phyloP scores from a whole-genome alignment of 352 stramenopile species.

The Pythium coloratum region DNA sequence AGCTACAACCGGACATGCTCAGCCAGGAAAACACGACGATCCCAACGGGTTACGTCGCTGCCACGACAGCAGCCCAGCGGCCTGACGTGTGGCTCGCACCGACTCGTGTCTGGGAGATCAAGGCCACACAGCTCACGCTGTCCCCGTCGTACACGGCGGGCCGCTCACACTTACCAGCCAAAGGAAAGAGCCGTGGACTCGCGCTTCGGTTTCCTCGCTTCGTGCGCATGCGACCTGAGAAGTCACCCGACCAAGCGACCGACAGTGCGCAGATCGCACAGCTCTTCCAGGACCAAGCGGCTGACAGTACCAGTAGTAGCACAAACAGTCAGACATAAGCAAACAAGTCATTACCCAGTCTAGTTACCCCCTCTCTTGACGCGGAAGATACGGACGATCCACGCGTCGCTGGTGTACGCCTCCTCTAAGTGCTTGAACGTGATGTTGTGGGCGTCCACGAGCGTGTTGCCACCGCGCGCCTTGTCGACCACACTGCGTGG shows the following conservation, averaged over 20 bases:
- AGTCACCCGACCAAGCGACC: slow-evolving; percentile 94
- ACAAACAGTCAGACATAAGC: background rate
- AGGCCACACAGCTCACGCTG: slow-evolving; percentile 97
- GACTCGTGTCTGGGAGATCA: slow-evolving; percentile 98
- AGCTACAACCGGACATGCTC: slow-evolving; percentile 33
- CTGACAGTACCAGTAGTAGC: background rate
- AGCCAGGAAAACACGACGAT: slow-evolving; percentile 1
- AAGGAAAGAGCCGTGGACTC: slow-evolving; percentile 73
- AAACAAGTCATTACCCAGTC: background rate
- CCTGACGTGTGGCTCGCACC: slow-evolving; percentile 95
- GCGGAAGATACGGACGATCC: slow-evolving; percentile 92
- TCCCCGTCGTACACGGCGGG: slow-evolving; percentile 95
- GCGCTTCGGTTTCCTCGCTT: slow-evolving; percentile 99
- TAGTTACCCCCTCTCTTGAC: slow-evolving; percentile 35
- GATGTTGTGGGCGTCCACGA: slow-evolving; percentile 64
- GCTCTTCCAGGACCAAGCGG: slow-evolving; percentile 54
- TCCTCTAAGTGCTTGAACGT: slow-evolving; percentile 87
- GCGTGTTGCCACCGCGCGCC: slow-evolving; percentile 32
- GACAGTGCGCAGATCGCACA: slow-evolving; percentile 91
- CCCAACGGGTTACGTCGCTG: slow-evolving; percentile 16
- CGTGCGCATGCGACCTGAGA: slow-evolving; percentile 95
- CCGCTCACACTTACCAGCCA: slow-evolving; percentile 17
- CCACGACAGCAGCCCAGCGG: slow-evolving; percentile 24
- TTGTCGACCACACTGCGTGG: slow-evolving; percentile 8
- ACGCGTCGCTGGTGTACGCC: slow-evolving; percentile 91